These are phyloP conservation scores for Pyrus communis DNA, from an alignment of 306 rosid species.

Conservation along the genomic window DNA sequence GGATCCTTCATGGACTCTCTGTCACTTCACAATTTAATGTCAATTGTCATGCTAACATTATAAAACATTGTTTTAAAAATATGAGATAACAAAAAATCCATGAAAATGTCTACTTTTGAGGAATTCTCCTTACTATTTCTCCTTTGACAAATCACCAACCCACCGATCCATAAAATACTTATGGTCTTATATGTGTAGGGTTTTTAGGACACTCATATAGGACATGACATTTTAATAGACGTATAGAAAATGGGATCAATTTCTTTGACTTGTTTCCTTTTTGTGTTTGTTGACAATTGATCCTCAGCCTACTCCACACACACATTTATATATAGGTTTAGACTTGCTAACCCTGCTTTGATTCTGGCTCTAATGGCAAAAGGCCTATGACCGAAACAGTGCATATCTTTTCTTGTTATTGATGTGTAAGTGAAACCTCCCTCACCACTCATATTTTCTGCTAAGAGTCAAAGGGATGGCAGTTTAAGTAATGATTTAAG, in stretches of 20 bases:
- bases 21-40: too few relatives aligned
- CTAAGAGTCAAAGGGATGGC: neutral
- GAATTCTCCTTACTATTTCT: too few relatives aligned
- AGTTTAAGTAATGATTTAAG: neutral
- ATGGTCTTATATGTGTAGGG: neutral
- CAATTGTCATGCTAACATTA: too few relatives aligned
- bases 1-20: too few relatives aligned
- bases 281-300: neutral
- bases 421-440: neutral
- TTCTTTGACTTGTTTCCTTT: conserved; percentile 8
- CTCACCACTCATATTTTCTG: neutral
- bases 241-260: neutral
- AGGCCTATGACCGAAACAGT: neutral
- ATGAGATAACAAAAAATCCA: fast-evolving
- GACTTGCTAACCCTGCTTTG: neutral
- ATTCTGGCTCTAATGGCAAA: neutral
- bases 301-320: neutral
- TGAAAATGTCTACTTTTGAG: too few relatives aligned
- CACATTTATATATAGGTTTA: neutral
- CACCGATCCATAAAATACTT: neutral
- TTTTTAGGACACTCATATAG: neutral
- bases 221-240: too few relatives aligned
- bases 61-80: too few relatives aligned
- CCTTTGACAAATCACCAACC: neutral
- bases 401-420: neutral